phyloP scores from a whole-genome alignment of 345 rosid genomes.

The Excoecaria agallocha region DNA sequence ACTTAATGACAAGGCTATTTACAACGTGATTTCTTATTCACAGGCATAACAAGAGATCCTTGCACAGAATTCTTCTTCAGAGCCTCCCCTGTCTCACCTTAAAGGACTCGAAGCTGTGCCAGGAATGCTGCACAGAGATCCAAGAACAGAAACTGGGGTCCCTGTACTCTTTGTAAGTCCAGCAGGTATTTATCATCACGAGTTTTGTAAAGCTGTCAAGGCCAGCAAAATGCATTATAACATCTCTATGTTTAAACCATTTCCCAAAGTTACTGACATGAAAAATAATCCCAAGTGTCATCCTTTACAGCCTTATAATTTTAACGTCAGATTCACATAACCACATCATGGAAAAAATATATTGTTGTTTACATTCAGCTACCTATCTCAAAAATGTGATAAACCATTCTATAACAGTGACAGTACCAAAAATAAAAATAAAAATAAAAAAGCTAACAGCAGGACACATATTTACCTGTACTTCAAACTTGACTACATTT shows the following conservation, averaged over 20 bases:
- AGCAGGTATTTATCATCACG: constrained; percentile 81
- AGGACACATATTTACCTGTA: constrained; percentile 58
- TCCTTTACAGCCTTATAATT: not conserved
- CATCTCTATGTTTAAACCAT: too few species aligned
- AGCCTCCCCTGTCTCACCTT: constrained; percentile 18
- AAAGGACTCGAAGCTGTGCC: constrained; percentile 75
- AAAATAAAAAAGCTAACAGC: not conserved
- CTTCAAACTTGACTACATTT: constrained; percentile 83
- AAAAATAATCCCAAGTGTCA: too few species aligned
- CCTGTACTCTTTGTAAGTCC: constrained; percentile 79
- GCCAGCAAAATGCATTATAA: not conserved
- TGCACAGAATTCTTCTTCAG: constrained; percentile 10
- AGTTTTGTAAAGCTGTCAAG: constrained; percentile 80
- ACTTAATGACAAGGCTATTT: constrained; percentile 18
- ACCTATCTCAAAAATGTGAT: too few species aligned
- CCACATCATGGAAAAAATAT: too few species aligned
- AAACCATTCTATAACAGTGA: too few species aligned
- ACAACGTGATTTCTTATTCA: constrained; percentile 31
- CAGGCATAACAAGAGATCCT: constrained; percentile 24
- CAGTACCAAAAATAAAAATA: too few species aligned
- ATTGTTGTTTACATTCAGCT: too few species aligned
- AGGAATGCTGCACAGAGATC: constrained; percentile 94
- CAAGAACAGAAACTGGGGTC: constrained; percentile 85
- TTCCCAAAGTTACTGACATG: too few species aligned
- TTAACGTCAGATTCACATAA: not conserved